Conservation (phyloP, 305 asterid genomes). For the Fraxinus nigra region DNA sequence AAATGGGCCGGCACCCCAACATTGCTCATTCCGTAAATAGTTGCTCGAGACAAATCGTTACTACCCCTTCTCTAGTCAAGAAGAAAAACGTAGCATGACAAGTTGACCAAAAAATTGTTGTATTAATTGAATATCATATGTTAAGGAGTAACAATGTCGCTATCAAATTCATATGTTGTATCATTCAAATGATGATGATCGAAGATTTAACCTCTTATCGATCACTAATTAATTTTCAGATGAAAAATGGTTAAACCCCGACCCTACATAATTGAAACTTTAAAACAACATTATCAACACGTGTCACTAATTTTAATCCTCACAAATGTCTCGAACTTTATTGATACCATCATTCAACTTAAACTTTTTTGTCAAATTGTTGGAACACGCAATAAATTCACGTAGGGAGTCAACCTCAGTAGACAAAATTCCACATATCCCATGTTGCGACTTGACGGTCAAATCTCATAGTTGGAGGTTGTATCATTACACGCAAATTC, state of each 20-base stretch:
- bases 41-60: not conserved
- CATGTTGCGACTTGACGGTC: not conserved
- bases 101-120: not conserved
- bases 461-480: not conserved
- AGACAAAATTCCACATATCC: not conserved
- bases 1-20: too few species aligned
- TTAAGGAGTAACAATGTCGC: not conserved
- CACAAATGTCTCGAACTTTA: not conserved
- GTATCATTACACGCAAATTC: not conserved
- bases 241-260: not conserved
- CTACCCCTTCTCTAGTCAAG: not conserved
- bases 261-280: not conserved
- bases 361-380: not conserved
- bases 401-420: not conserved
- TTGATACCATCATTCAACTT: not conserved
- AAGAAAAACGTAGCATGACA: not conserved
- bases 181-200: not conserved
- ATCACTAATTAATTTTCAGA: not conserved
- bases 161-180: not conserved
- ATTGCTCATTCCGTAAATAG: not conserved
- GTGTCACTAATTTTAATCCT: not conserved
- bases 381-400: not conserved
- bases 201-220: not conserved
- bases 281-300: not conserved
- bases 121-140: not conserved